phyloP scores from a whole-genome alignment of 306 rosid species.

The Dalbergia cochinchinensis region DNA sequence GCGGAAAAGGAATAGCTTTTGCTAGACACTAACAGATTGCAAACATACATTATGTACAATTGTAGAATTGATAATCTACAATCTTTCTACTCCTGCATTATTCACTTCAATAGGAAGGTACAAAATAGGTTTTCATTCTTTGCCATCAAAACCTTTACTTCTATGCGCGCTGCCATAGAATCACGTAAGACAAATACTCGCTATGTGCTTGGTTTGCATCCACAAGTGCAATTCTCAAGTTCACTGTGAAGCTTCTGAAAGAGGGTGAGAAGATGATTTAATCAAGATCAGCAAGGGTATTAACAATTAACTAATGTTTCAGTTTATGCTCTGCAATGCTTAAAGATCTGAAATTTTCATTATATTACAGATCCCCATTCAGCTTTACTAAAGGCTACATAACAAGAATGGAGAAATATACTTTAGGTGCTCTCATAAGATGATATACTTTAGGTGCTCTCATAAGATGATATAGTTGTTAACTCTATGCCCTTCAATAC shows the following conservation, averaged over 20 bases:
- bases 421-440: no score
- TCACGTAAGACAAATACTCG: background rate
- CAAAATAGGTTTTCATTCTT: conserved; percentile 47
- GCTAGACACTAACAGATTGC: conserved; percentile 20
- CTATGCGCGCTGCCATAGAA: conserved; percentile 21
- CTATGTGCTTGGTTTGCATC: conserved; percentile 64
- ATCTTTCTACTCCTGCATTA: conserved; percentile 23
- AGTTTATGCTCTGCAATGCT: background rate
- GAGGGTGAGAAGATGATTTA: background rate
- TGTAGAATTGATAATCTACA: conserved; percentile 28
- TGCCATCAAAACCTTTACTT: conserved; percentile 27
- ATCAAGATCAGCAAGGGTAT: background rate
- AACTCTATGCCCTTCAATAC: background rate
- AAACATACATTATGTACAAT: conserved; percentile 43
- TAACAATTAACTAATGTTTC: conserved; percentile 18
- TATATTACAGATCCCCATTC: background rate
- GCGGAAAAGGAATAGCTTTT: conserved; percentile 9
- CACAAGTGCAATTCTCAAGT: conserved; percentile 81
- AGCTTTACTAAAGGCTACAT: conserved; percentile 10
- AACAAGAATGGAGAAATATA: background rate
- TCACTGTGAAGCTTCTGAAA: conserved; percentile 81
- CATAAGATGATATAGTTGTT: no score
- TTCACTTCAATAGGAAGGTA: conserved; percentile 25
- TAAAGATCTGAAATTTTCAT: background rate
- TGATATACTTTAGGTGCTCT: no score